phyloP scores from a whole-genome alignment of 371 early-diverging fungal genomes.

The Mucor racemosus region DNA sequence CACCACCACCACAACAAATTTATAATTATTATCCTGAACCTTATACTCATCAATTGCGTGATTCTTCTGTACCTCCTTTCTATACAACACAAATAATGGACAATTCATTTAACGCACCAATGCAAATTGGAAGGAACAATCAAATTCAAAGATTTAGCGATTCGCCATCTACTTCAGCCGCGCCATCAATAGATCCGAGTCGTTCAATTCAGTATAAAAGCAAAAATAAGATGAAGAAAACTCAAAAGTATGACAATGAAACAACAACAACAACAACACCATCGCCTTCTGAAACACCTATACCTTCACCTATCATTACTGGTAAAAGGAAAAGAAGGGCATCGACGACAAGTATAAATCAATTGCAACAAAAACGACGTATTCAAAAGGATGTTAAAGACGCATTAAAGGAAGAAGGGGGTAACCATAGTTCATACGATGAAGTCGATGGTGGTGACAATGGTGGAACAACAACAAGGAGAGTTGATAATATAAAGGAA shows the following conservation, averaged over 20 bases:
- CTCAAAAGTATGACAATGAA: background rate
- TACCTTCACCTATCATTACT: slow-evolving; percentile 3
- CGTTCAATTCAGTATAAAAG: background rate
- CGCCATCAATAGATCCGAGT: background rate
- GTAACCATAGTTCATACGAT: background rate
- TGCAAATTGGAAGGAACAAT: background rate
- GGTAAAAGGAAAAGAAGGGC: slow-evolving; percentile 2
- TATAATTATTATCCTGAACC: background rate
- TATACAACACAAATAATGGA: background rate
- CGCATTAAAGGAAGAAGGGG: background rate
- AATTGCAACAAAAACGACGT: background rate
- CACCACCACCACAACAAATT: background rate
- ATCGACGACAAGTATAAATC: background rate
- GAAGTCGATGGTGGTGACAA: background rate
- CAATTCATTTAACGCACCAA: background rate
- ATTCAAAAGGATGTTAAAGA: background rate
- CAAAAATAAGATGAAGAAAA: background rate
- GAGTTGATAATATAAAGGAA: slow-evolving; percentile 4
- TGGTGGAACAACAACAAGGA: background rate
- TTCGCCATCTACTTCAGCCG: background rate
- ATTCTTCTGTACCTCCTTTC: background rate
- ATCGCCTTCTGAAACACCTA: slow-evolving; percentile 11
- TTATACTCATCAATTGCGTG: background rate
- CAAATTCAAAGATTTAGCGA: background rate
- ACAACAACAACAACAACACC: background rate